Evolutionary conservation across 2,329 filamentous ascomycete species (phyloP), one percentile per base, ranked within the genome.

Genomic region (Botrytis porri): DNA sequence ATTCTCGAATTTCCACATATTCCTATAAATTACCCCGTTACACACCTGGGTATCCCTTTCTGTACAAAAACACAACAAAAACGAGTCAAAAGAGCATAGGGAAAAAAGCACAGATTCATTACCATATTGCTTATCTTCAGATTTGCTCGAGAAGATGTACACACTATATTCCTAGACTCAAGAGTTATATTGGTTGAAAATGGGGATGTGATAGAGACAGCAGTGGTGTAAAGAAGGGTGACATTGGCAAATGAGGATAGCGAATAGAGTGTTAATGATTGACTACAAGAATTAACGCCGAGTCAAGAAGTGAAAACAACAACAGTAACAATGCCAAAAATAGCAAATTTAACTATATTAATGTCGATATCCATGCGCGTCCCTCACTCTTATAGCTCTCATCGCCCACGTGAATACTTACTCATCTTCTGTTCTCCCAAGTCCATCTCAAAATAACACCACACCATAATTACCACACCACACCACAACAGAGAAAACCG

Each of bases 251-350:
- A 48, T 8, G 43, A 48, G 0, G 43, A 22, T 0, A 10, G 43
- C 20, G 2, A 20, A 48, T 9, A 22, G 0, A 48, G 9, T 1
- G 22, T 10, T 22, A 5, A 10, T 1, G 8, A 25, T 2, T 1
- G 45, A 48, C 25, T 48, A 12, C 45, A 12, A 25, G 22, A 48
- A 48, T 0, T 1, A 48, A 25, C 2, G 1, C 0, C 4, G 45
- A 12, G 3, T 12, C 22, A 25, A 48, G 9, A 25, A 48, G 12
- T 25, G 22, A 51, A 51, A 5, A 51, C 22, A 54, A n/a, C 25
- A 7, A 3, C 14, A 29, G 48, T 29, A 16, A 7, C 6, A n/a
- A 54, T 29, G 2, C 1, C 6, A 29, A 54, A 2, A 54, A 29
- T n/a, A 29, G 1, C 12, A 54, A 16, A 25, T 8, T 54, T n/a